Evolutionary conservation across 2,329 filamentous ascomycete species (phyloP), one percentile per base, ranked within the genome.

Genomic region (Cladophialophora yegresii): DNA sequence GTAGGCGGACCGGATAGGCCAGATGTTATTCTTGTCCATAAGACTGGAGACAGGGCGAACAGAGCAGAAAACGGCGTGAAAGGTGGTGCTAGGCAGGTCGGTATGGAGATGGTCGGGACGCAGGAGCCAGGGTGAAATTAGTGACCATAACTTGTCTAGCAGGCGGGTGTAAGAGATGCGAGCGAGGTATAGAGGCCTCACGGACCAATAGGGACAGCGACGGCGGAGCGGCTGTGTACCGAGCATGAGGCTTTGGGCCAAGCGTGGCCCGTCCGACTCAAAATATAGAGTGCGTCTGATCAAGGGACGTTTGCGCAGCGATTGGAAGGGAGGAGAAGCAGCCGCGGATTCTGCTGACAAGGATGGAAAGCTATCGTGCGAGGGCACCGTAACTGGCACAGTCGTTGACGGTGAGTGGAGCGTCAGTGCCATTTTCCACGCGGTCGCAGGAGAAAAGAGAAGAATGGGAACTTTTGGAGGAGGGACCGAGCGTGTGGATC

Each of bases 41-140:
- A 40, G 60, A 63, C 45, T 63, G 64, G 59, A 63, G 56, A 30
- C 30, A 28, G 30, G 30, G 61, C 40, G 32, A 58, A 51, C 13
- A 26, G 54, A 58, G 53, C 40, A 49, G 51, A 54, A 57, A 51
- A 32, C 36, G 45, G 51, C 56, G 36, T 43, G 36, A 12, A n/a
- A n/a, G 36, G 36, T 40, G 36, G 36, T 40, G 36, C 53, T 23
- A 58, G 45, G 26, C 50, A 30, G 54, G 47, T 55, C 47, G 28
- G 58, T 40, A 54, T 59, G 54, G 58, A 63, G 51, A 57, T 64
- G 56, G 59, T 61, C 61, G 49, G 47, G 62, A 68, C 45, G 63
- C 66, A 68, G 64, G 61, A 66, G 64, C 66, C 63, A 66, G 66
- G 66, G 66, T 68, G 66, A 68, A 68, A 68, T 68, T 68, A 63